phyloP scores from a whole-genome alignment of 768 basidiomycete species.

The Macrolepiota albuminosa region DNA sequence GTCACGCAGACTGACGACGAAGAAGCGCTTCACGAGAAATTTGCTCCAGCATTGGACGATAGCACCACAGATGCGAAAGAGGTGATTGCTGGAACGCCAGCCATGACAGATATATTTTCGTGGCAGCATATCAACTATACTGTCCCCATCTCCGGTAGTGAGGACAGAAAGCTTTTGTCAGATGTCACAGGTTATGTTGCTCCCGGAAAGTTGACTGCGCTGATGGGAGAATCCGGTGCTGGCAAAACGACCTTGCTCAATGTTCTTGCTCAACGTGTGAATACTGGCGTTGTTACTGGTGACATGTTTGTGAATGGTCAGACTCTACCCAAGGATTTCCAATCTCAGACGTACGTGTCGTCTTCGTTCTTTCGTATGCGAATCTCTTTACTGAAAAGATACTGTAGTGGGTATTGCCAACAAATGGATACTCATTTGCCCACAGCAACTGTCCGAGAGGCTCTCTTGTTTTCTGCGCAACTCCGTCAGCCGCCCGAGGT shows the following conservation, averaged over 20 bases:
- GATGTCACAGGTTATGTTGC: slow-evolving; percentile 76
- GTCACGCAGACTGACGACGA: slow-evolving; percentile 20
- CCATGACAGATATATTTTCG: slow-evolving; percentile 53
- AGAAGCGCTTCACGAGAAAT: slow-evolving; percentile 33
- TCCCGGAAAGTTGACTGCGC: slow-evolving; percentile 65
- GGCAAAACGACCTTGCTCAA: slow-evolving; percentile 40
- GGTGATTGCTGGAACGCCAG: slow-evolving; percentile 29
- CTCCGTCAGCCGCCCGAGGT: slow-evolving; percentile 70
- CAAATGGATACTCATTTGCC: slow-evolving; percentile 80
- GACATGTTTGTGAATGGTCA: slow-evolving; percentile 39
- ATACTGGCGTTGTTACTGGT: slow-evolving; percentile 32
- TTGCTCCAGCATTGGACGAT: neutral
- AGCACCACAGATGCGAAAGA: slow-evolving; percentile 19
- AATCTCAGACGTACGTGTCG: slow-evolving; percentile 39
- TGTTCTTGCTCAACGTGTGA: slow-evolving; percentile 36
- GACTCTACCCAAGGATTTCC: slow-evolving; percentile 37
- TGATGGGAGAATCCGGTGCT: slow-evolving; percentile 47
- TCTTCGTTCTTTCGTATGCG: neutral
- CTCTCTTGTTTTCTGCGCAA: slow-evolving; percentile 72
- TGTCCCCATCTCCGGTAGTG: slow-evolving; percentile 42
- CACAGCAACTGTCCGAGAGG: slow-evolving; percentile 75
- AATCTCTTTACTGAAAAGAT: neutral
- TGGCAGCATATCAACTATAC: slow-evolving; percentile 62
- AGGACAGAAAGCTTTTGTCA: slow-evolving; percentile 50
- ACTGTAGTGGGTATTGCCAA: slow-evolving; percentile 64